Evolutionary conservation across 345 rosid species (phyloP), one percentile per base, ranked within the genome.

Genomic region (Turritis glabra): DNA sequence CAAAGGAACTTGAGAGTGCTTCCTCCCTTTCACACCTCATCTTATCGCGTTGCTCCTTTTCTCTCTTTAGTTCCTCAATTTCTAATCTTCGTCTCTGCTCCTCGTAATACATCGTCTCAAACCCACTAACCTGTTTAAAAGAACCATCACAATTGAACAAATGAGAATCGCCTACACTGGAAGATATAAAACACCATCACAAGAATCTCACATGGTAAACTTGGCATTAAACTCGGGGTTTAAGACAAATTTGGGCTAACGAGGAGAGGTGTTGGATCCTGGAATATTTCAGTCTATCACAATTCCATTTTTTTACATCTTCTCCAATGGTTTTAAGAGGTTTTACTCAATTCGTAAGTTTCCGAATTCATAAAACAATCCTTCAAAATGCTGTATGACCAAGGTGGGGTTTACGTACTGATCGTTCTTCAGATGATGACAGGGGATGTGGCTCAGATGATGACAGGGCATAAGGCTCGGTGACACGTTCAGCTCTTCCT

Each of bases 1-100:
- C 66, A 77, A 59, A 50, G 25, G 81, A 73, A 48, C 54, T 67
- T 43, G 77, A 52, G 63, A 67, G 69, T 52, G 58, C 58, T 73
- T 75, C 79, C 72, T 81, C 81, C 38, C 73, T 75, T 71, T 79
- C 79, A 57, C 25, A 43, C 65, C 61, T 57, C 51, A 55, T 19
- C 61, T 57, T 51, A 50, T 70, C 46, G 4, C 18, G 55, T 59
- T 13, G 40, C 60, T 72, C 78, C 21, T 59, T 54, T 67, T 76
- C 77, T 67, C 73, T 76, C 69, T 62, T 55, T 23, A 76, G 50
- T 44, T 80, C 78, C 38, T 80, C 80, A 25, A 69, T 37, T 72
- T 80, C 80, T 40, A 55, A 17, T 58, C 56, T 68, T 26, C 41
- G 67, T 65, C 69, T 79, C 71, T 76, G 72, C 68, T 73, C 83